These are phyloP conservation scores for Ophiostoma quercus DNA, from an alignment of 2,329 filamentous ascomycete species.

Conservation along the genomic window DNA sequence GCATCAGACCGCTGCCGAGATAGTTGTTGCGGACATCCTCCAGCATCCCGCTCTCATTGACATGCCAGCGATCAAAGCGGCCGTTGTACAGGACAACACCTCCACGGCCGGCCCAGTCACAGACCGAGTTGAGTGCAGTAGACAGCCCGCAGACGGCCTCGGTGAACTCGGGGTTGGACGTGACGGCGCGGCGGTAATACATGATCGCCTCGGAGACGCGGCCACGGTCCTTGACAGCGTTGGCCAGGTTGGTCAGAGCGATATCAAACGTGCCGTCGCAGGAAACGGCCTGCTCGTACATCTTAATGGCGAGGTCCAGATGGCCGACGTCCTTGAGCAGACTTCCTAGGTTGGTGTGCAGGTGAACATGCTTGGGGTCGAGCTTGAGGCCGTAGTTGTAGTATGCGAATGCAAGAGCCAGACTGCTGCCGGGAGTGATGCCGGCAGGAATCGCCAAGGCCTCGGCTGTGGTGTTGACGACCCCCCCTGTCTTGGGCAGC, in stretches of 20 bases:
- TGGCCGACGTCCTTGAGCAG: slow-evolving; percentile 95
- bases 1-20: slow-evolving; percentile 72
- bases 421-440: slow-evolving; percentile 76
- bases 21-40: slow-evolving; percentile 61
- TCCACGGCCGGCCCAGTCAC: slow-evolving; percentile 85
- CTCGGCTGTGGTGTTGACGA: slow-evolving; percentile 23
- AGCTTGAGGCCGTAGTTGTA: slow-evolving; percentile 90
- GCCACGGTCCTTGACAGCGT: slow-evolving; percentile 95
- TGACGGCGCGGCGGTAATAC: slow-evolving; percentile 86
- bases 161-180: slow-evolving; percentile 89
- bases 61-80: slow-evolving; percentile 84
- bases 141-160: slow-evolving; percentile 94
- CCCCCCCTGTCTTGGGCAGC: slow-evolving; percentile 18
- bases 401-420: slow-evolving; percentile 82
- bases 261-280: slow-evolving; percentile 97
- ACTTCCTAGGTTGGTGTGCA: slow-evolving; percentile 95
- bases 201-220: slow-evolving; percentile 84
- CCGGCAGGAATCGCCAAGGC: slow-evolving; percentile 57
- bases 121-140: slow-evolving; percentile 93
- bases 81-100: slow-evolving; percentile 72
- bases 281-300: slow-evolving; percentile 92
- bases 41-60: slow-evolving; percentile 77
- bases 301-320: slow-evolving; percentile 81
- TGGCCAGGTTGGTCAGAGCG: slow-evolving; percentile 90
- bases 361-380: slow-evolving; percentile 84